Evolutionary conservation across 2,329 filamentous ascomycete species (phyloP), one percentile per base, ranked within the genome.

Genomic region (Diaporthe citrichinensis): DNA sequence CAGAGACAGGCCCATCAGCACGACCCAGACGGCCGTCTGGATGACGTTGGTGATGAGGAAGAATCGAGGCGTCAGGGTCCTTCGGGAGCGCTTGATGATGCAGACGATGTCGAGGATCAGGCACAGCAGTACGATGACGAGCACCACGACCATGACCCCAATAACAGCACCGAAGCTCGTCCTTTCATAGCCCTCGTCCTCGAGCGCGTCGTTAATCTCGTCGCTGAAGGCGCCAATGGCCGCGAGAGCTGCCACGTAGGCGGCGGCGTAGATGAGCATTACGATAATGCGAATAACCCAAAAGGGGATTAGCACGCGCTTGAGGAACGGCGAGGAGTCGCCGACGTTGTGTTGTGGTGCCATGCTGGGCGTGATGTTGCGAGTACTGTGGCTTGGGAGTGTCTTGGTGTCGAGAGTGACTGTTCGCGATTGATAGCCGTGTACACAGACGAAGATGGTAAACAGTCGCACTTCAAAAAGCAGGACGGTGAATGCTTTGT

Each of bases 321-420:
- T 84, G 67, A 82, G 78, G 73, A 84, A 83, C 23, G 82, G 82
- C 78, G 82, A 83, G 53, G 82, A 83, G 58, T 83, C 82, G 78
- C 80, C 81, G 68, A 82, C 71, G 62, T 80, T 73, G 72, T 80
- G 81, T 25, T 78, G 77, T 20, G 46, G 20, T 5, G 79, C 71
- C 81, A 82, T 82, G 51, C 74, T 76, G 71, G 44, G 44, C 36
- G 65, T 68, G 65, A 28, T 51, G 12, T 25, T 46, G 28, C 25
- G 34, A 25, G 53, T 12, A 10, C 10, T 62, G 71, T 49, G 58
- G 10, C 25, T 55, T 23, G 7, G n/a, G 55, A 12, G 55, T n/a
- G 20, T 20, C 17, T 23, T n/a, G 3, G 8, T 61, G 59, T 23
- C 8, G 65, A 39, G 28, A n/a, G 34, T 14, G 36, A 39, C 4